phyloP scores from a whole-genome alignment of 1,284 basidiomycete genomes.

The Ceratobasidium papillatum region DNA sequence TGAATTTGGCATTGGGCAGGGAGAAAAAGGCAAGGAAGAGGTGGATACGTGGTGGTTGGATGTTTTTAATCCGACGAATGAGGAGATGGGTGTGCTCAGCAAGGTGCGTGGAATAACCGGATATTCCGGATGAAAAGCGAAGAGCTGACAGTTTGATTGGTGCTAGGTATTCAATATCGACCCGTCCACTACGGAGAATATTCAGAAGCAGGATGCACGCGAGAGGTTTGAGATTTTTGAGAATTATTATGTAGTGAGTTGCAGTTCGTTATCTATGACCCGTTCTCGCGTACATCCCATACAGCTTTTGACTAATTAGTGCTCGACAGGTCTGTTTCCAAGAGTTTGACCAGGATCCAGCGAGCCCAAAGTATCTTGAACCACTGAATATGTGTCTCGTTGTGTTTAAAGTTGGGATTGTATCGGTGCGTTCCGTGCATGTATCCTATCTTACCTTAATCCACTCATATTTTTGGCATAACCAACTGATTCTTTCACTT shows the following conservation, averaged over 20 bases:
- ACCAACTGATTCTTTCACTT: too few species aligned
- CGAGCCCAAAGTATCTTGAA: constrained; percentile 96
- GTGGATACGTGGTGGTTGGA: constrained; percentile 98
- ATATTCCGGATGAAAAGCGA: background rate
- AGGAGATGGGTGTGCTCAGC: constrained; percentile 97
- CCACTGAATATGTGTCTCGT: constrained; percentile 99
- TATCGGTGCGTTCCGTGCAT: constrained; percentile 79
- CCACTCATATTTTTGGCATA: background rate
- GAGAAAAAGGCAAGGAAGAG: constrained; percentile 61
- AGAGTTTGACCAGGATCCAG: constrained; percentile 98
- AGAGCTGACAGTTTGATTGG: constrained; percentile 7
- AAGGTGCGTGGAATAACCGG: constrained; percentile 67
- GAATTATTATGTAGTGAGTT: constrained; percentile 91
- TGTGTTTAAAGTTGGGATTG: constrained; percentile 97
- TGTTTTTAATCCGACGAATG: constrained; percentile 92
- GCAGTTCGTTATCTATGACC: too few species aligned
- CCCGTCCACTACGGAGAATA: constrained; percentile 98
- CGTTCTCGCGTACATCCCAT: too few species aligned
- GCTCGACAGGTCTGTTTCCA: constrained; percentile 82
- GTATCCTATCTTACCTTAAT: too few species aligned
- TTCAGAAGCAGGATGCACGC: constrained; percentile 98
- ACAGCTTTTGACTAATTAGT: background rate
- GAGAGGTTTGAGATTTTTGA: constrained; percentile 99
- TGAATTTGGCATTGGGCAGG: background rate
- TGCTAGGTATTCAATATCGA: constrained; percentile 98